phyloP scores from a whole-genome alignment of 495 filamentous ascomycete species.

The Neurospora sp. region DNA sequence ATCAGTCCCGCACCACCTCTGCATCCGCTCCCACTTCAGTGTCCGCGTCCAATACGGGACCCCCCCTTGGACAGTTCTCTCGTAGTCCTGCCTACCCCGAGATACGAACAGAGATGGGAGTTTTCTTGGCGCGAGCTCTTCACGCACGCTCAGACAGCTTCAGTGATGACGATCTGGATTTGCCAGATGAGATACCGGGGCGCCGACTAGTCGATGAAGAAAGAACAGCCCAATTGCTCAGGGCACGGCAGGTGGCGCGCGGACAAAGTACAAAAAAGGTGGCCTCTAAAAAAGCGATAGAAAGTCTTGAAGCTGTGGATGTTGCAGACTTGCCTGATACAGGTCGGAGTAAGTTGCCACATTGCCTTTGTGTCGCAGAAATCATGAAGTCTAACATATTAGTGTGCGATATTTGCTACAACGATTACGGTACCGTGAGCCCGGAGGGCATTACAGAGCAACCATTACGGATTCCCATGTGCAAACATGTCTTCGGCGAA shows the following conservation, averaged over 20 bases:
- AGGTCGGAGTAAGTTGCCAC: constrained; percentile 36
- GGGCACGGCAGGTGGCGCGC: constrained; percentile 23
- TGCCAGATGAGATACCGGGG: neutral
- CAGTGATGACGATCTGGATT: constrained; percentile 18
- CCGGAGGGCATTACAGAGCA: constrained; percentile 42
- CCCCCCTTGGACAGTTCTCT: neutral
- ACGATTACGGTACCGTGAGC: constrained; percentile 39
- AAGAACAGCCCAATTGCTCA: neutral
- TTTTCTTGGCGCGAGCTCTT: neutral
- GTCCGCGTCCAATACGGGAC: neutral
- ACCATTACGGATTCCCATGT: constrained; percentile 42
- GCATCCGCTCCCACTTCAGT: neutral
- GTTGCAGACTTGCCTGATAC: constrained; percentile 30
- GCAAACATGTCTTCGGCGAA: constrained; percentile 50
- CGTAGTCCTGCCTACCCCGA: neutral
- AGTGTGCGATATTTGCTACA: constrained; percentile 51
- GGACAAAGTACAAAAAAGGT: constrained; percentile 32
- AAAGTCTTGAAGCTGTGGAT: constrained; percentile 33
- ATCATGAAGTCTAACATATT: neutral
- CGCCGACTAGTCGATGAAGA: constrained; percentile 4
- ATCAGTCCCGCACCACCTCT: neutral
- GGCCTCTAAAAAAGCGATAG: constrained; percentile 36
- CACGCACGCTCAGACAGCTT: constrained; percentile 10
- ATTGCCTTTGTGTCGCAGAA: neutral
- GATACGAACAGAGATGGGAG: neutral